These are phyloP conservation scores for Boletus reticuloceps DNA, from an alignment of 768 basidiomycete genomes.

Conservation along the genomic window DNA sequence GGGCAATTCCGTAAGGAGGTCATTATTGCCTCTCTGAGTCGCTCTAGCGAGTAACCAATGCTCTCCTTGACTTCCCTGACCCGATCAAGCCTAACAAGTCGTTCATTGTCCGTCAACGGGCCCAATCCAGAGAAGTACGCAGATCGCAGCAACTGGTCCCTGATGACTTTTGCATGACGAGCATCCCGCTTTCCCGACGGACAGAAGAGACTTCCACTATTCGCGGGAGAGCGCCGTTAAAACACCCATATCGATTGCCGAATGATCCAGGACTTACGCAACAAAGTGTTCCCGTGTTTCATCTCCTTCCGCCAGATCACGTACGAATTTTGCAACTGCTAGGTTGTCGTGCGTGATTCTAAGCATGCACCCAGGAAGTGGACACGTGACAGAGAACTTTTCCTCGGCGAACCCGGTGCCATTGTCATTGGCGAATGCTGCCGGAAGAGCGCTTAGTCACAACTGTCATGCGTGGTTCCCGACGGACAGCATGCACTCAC, in stretches of 20 bases:
- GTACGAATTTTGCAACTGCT: slow-evolving; percentile 41
- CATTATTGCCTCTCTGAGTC: slow-evolving; percentile 20
- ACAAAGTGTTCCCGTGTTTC: slow-evolving; percentile 25
- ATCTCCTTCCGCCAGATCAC: slow-evolving; percentile 33
- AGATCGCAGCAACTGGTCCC: slow-evolving; percentile 24
- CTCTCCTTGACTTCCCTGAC: slow-evolving; percentile 25
- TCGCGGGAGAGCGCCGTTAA: not conserved
- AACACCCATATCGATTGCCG: not conserved
- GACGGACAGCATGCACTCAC: slow-evolving; percentile 26
- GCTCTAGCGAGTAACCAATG: slow-evolving; percentile 25
- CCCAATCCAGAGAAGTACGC: slow-evolving; percentile 12
- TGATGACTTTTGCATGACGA: slow-evolving; percentile 28
- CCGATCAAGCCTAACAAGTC: slow-evolving; percentile 27
- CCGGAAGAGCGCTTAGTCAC: not conserved
- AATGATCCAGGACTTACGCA: slow-evolving; percentile 32
- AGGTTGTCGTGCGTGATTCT: slow-evolving; percentile 42
- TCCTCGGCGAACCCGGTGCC: slow-evolving; percentile 50
- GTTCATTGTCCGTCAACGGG: slow-evolving; percentile 4
- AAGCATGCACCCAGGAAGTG: slow-evolving; percentile 36
- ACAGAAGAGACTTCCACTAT: slow-evolving; percentile 37
- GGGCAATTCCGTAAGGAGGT: slow-evolving; percentile 17
- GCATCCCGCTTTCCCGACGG: slow-evolving; percentile 25
- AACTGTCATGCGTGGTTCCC: not conserved
- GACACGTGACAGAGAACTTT: slow-evolving; percentile 38
- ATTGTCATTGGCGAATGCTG: slow-evolving; percentile 40